phyloP scores from a whole-genome alignment of 768 basidiomycete species.

The Suillus alpinus region DNA sequence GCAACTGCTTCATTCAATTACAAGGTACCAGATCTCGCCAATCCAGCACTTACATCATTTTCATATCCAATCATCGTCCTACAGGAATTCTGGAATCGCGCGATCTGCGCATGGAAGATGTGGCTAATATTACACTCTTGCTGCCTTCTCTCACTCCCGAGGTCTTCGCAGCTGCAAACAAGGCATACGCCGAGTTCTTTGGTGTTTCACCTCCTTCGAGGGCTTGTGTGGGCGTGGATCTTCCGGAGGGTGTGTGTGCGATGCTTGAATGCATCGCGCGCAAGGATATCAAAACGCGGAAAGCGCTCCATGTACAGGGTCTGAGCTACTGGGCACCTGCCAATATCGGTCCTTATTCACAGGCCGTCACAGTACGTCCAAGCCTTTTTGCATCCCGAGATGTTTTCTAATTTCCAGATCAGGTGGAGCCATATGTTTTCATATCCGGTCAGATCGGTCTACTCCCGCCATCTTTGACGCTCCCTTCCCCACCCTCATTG shows the following conservation, averaged over 20 bases:
- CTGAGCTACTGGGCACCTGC: constrained; percentile 99
- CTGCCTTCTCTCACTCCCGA: constrained; percentile 69
- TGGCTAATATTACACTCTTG: constrained; percentile 74
- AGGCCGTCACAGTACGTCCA: constrained; percentile 73
- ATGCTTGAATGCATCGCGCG: constrained; percentile 79
- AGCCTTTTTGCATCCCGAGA: neutral
- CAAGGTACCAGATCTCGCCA: constrained; percentile 45
- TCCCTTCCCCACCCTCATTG: constrained; percentile 52
- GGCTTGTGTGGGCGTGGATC: constrained; percentile 85
- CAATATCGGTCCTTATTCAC: constrained; percentile 98
- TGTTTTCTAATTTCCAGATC: constrained; percentile 1
- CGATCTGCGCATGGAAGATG: constrained; percentile 4
- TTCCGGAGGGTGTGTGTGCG: constrained; percentile 55
- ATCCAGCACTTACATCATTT: too few species aligned
- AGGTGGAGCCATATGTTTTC: constrained; percentile 79
- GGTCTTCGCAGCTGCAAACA: constrained; percentile 74
- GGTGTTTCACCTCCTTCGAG: constrained; percentile 90
- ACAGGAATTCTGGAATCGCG: neutral
- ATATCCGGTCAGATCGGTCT: constrained; percentile 96
- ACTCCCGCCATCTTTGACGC: constrained; percentile 65
- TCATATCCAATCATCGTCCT: neutral
- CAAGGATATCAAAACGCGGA: constrained; percentile 36
- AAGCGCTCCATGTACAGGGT: constrained; percentile 90
- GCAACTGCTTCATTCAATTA: constrained; percentile 61
- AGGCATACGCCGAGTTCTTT: constrained; percentile 77